phyloP scores from a whole-genome alignment of 2,329 filamentous ascomycete genomes.

The Emydomyces testavorans region DNA sequence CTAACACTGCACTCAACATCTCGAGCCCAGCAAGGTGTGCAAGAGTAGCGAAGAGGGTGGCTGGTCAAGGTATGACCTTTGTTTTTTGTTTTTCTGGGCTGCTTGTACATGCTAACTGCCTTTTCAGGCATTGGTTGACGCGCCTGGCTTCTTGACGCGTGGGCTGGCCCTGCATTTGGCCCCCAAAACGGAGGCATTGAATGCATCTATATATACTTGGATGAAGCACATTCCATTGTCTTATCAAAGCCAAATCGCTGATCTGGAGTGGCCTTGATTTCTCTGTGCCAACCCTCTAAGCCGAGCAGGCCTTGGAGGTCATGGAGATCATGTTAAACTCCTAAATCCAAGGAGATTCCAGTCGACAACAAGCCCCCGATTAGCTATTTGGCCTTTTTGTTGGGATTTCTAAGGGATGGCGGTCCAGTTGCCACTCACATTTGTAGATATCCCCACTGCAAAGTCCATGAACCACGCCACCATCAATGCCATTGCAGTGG shows the following conservation, averaged over 20 bases:
- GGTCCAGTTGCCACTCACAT: conserved; percentile 10
- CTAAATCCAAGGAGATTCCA: not conserved
- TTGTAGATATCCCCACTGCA: conserved; percentile 12
- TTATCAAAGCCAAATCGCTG: not conserved
- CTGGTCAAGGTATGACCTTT: not conserved
- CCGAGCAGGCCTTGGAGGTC: not conserved
- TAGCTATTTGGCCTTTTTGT: no score
- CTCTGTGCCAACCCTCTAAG: not conserved
- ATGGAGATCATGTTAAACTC: not conserved
- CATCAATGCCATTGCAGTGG: conserved; percentile 57
- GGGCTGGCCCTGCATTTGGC: not conserved
- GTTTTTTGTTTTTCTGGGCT: not conserved
- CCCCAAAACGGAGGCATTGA: not conserved
- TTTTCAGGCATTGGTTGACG: not conserved
- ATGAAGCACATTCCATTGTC: not conserved
- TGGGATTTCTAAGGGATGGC: no score
- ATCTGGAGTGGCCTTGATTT: not conserved
- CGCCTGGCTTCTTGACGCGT: not conserved
- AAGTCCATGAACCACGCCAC: conserved; percentile 6
- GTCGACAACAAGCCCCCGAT: not conserved
- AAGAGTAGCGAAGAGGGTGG: no score
- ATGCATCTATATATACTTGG: not conserved
- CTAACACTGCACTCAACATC: no score
- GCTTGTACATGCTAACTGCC: not conserved
- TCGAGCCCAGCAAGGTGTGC: no score